These are phyloP conservation scores for Pseudopithomyces maydicus DNA, from an alignment of 2,329 filamentous ascomycete species.

Conservation along the genomic window DNA sequence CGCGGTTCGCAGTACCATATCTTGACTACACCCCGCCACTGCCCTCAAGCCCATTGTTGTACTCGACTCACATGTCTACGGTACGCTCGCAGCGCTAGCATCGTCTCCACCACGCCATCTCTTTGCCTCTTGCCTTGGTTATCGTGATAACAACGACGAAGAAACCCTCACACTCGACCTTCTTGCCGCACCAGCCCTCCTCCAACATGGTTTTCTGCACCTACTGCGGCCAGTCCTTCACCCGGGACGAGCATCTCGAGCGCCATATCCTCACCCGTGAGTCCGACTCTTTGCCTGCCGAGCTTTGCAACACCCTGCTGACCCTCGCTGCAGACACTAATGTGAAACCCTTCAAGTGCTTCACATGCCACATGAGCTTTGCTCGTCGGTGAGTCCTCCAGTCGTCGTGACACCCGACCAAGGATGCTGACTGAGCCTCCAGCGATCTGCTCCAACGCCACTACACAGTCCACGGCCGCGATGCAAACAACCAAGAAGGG, in stretches of 20 bases:
- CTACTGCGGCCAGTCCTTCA: slow-evolving; percentile 59
- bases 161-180: slow-evolving; percentile 1
- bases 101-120: slow-evolving; percentile 7
- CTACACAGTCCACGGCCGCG: slow-evolving; percentile 57
- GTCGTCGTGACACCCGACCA: not conserved
- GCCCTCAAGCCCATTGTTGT: slow-evolving; percentile 6
- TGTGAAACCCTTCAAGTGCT: slow-evolving; percentile 62
- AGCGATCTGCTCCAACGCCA: slow-evolving; percentile 59
- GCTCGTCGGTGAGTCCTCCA: slow-evolving; percentile 51
- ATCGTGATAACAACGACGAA: not conserved
- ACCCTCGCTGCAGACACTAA: slow-evolving; percentile 52
- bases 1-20: slow-evolving; percentile 17
- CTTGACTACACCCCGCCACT: slow-evolving; percentile 7
- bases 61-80: slow-evolving; percentile 10
- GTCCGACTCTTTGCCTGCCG: slow-evolving; percentile 20
- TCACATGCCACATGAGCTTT: slow-evolving; percentile 61
- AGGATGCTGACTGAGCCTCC: slow-evolving; percentile 18
- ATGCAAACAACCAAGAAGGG: slow-evolving; percentile 55
- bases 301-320: slow-evolving; percentile 4
- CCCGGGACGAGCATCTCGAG: slow-evolving; percentile 58
- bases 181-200: not conserved
- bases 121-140: not conserved
- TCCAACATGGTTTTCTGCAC: slow-evolving; percentile 58
- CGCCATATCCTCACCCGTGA: slow-evolving; percentile 58
- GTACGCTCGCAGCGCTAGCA: slow-evolving; percentile 9